Percentiles rank a stretch among this genome's conserved stretches.
phyloP scores from a whole-genome alignment of 2,329 filamentous ascomycete species.

The Colletotrichum neosansevieriae region DNA sequence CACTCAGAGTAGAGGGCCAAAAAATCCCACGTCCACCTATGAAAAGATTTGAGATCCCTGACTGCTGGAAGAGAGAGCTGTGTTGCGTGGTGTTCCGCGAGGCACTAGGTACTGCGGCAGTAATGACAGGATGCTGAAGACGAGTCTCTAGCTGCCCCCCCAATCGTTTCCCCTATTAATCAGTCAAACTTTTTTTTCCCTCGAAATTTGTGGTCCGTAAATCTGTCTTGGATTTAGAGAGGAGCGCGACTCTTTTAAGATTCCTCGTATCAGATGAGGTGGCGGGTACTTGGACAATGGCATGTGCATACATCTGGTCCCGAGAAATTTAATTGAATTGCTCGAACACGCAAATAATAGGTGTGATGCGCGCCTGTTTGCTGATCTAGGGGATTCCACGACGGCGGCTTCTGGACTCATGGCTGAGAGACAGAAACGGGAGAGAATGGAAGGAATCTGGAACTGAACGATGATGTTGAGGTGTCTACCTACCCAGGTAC shows the following conservation, averaged over 20 bases:
- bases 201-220: neutral
- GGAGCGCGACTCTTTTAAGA: constrained; percentile 18
- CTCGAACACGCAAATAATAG: neutral
- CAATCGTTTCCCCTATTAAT: neutral
- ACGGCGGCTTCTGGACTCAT: constrained; percentile 3
- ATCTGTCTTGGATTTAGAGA: constrained; percentile 25
- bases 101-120: neutral
- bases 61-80: constrained; percentile 2
- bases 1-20: constrained; percentile 10
- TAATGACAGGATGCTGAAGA: too few species aligned
- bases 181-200: neutral
- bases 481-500: too few species aligned
- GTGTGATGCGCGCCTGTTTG: neutral
- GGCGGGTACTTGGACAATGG: constrained; percentile 13
- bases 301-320: constrained; percentile 4
- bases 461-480: too few species aligned
- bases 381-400: neutral
- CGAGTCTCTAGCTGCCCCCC: neutral
- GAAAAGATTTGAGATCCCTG: constrained; percentile 14
- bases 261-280: constrained; percentile 32
- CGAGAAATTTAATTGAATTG: constrained; percentile 20
- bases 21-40: neutral
- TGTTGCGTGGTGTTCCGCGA: constrained; percentile 17
- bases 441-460: neutral
- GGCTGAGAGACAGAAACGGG: neutral